Percentiles rank a stretch among this genome's conserved stretches.
These are phyloP conservation scores for Aspergillus mulundensis DNA, from an alignment of 495 filamentous ascomycete genomes.

Conservation along the genomic window DNA sequence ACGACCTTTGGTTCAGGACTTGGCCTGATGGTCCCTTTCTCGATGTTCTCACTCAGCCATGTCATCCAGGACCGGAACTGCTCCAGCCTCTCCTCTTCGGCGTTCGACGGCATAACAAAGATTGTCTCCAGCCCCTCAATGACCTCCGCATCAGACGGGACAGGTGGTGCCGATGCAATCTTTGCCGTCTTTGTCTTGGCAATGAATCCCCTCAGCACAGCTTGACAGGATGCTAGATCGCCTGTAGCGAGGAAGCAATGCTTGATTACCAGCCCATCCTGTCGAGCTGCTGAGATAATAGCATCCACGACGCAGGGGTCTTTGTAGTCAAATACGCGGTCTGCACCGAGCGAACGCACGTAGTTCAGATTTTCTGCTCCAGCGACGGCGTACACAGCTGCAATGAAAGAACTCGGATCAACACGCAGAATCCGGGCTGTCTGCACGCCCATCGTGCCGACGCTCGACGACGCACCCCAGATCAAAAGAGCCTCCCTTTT, in stretches of 20 bases:
- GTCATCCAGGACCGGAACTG: slow-evolving; percentile 39
- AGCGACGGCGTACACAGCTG: slow-evolving; percentile 42
- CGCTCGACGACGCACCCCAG: slow-evolving; percentile 48
- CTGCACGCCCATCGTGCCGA: slow-evolving; percentile 42
- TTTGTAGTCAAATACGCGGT: slow-evolving; percentile 43
- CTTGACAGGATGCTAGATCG: slow-evolving; percentile 29
- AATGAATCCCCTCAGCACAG: slow-evolving; percentile 35
- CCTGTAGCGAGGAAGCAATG: slow-evolving; percentile 35
- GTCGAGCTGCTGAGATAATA: slow-evolving; percentile 33
- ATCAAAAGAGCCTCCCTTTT: slow-evolving; percentile 37
- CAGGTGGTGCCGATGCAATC: slow-evolving; percentile 33
- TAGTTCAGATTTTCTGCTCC: slow-evolving; percentile 40
- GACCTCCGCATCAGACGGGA: slow-evolving; percentile 27
- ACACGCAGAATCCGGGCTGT: slow-evolving; percentile 37
- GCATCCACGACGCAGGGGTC: slow-evolving; percentile 31
- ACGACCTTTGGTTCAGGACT: slow-evolving; percentile 43
- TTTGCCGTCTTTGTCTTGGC: slow-evolving; percentile 23
- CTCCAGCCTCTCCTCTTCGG: slow-evolving; percentile 29
- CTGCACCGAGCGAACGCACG: slow-evolving; percentile 42
- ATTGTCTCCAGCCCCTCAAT: slow-evolving; percentile 38
- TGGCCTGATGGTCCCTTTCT: slow-evolving; percentile 37
- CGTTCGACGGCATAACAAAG: slow-evolving; percentile 33
- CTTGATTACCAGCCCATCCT: slow-evolving; percentile 29
- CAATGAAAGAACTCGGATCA: slow-evolving; percentile 28
- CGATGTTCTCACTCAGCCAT: slow-evolving; percentile 40